Percentiles rank a stretch among this genome's conserved stretches.
Conservation (phyloP, 345 rosid genomes). For the Turnera subulata region DNA sequence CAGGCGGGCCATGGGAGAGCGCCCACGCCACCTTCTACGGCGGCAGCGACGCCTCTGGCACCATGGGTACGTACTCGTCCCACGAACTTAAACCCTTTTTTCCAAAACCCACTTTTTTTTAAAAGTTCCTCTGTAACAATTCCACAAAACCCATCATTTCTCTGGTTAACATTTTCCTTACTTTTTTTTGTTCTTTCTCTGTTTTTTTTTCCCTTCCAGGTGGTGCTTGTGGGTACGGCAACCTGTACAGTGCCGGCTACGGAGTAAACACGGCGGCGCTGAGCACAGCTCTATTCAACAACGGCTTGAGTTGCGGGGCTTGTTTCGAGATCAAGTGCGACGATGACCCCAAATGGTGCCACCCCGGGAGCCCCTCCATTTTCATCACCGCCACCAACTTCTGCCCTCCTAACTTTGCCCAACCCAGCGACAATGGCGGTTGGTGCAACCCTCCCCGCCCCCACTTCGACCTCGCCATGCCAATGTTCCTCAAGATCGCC, state of each 20-base stretch:
- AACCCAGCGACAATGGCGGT: conserved; percentile 81
- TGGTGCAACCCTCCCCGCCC: conserved; percentile 99
- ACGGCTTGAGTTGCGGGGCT: conserved; percentile 85
- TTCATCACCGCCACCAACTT: conserved; percentile 86
- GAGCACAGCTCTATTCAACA: conserved; percentile 90
- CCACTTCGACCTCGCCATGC: conserved; percentile 99
- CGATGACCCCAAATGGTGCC: conserved; percentile 78
- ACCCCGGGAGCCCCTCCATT: conserved; percentile 74
- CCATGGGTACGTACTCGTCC: conserved; percentile 39
- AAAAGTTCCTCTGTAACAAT: too few species aligned
- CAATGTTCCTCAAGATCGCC: conserved; percentile 95
- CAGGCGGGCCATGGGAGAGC: conserved; percentile 36
- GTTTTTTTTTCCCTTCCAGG: conserved; percentile 31
- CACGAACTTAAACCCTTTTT: too few species aligned
- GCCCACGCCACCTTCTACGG: conserved; percentile 66
- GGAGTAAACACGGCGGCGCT: conserved; percentile 95
- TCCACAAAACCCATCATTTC: too few species aligned
- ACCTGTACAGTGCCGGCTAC: conserved; percentile 91
- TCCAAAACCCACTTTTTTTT: too few species aligned
- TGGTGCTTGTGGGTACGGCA: conserved; percentile 97
- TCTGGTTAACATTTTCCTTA: not conserved
- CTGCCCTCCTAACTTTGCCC: conserved; percentile 93
- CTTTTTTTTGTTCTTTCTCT: not conserved
- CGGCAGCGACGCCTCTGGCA: conserved; percentile 61
- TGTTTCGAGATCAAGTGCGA: conserved; percentile 87